Evolutionary conservation across 192 early-diverging fungal genomes (phyloP), one percentile per base, ranked within the genome.

Genomic region (Neocallimastix lanati): DNA sequence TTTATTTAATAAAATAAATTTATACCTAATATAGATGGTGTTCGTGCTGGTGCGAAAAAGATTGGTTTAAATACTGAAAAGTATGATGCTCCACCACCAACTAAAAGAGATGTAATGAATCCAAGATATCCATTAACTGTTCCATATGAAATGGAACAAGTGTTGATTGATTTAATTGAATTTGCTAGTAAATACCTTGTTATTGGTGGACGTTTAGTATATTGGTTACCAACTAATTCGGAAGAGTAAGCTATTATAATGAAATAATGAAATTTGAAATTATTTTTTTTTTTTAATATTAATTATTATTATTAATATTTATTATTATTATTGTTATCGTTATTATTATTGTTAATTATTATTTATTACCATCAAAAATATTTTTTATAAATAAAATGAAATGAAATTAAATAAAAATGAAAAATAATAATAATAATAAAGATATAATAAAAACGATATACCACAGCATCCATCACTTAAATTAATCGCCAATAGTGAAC

Each of bases 21-120:
- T n/a, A n/a, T n/a, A n/a, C n/a, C n/a, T n/a, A n/a, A n/a, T n/a
- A n/a, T 67, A 67, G 50, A 99, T 83, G 96, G 97, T 81, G 97
- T 99, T 16, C 92, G 97, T 76, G 96, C 96, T 0, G 97, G 96
- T 28, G 96, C 97, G 27, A 96, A 96, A 83, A 95, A 91, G 33
- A 87, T 98, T 28, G 95, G 95, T 21, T 85, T 90, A 76, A 91
- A 89, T 79, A 76, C 80, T 78, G 83, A 29, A 82, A 87, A 85
- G 28, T 85, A 88, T 80, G 87, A 86, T 13, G 80, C 82, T 29
- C 81, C 77, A 36, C 82, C 84, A 28, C 79, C 80, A 21, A 79
- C 83, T 29, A 79, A 84, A 67, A 78, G 88, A 79, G 81, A 83
- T 79, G 84, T 83, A 67, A 67, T 67, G 50, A 67, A 67, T 21